These are phyloP conservation scores for Lactarius sanguifluus DNA, from an alignment of 768 basidiomycete genomes.

Conservation along the genomic window DNA sequence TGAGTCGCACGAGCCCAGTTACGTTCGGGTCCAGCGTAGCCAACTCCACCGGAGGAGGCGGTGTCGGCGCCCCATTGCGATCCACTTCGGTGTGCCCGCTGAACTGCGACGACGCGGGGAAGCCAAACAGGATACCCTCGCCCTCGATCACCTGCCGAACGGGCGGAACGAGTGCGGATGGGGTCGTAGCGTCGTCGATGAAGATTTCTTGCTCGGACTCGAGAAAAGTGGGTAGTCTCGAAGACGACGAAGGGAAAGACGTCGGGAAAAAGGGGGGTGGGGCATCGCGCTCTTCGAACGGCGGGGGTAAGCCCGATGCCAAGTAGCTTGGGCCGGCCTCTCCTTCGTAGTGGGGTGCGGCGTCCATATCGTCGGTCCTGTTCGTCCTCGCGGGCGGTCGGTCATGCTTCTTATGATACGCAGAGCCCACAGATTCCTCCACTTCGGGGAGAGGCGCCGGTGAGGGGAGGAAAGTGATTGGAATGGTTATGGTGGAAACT, in stretches of 20 bases:
- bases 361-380: constrained; percentile 65
- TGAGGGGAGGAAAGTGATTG: constrained; percentile 69
- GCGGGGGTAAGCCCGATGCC: constrained; percentile 68
- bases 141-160: constrained; percentile 51
- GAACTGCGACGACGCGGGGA: constrained; percentile 67
- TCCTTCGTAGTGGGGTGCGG: constrained; percentile 64
- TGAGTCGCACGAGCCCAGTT: constrained; percentile 60
- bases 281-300: constrained; percentile 80
- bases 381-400: constrained; percentile 71
- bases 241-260: constrained; percentile 42
- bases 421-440: constrained; percentile 66
- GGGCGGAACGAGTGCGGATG: constrained; percentile 36
- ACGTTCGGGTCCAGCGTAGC: constrained; percentile 69
- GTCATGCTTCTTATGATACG: constrained; percentile 88
- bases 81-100: constrained; percentile 71
- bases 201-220: constrained; percentile 79
- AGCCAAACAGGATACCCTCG: constrained; percentile 80
- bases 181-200: constrained; percentile 44
- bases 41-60: constrained; percentile 77
- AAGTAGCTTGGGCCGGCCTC: constrained; percentile 75
- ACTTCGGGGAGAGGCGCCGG: constrained; percentile 79
- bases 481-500: constrained; percentile 61
- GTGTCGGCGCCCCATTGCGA: constrained; percentile 58
- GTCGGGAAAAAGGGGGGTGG: constrained; percentile 63
- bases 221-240: constrained; percentile 66